Conservation (phyloP, 73 alveolate genomes). For the Uronychia binucleata region DNA sequence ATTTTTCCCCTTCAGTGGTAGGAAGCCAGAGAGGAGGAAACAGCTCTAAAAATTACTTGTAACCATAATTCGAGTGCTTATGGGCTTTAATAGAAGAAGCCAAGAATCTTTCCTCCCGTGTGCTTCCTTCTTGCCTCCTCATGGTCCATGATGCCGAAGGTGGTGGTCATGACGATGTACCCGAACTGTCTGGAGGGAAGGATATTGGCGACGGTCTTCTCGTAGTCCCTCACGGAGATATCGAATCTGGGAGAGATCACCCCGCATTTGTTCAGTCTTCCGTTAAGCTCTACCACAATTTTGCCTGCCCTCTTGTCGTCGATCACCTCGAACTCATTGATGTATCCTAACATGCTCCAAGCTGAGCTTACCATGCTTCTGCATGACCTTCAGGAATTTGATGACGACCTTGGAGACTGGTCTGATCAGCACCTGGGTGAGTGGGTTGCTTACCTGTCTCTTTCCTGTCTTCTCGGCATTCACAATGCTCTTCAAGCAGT, state of each 20-base stretch:
- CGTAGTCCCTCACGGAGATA: conserved; percentile 74
- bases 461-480: conserved; percentile 96
- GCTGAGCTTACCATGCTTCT: conserved; percentile 78
- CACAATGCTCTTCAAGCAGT: conserved; percentile 89
- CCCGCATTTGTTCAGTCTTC: conserved; percentile 98
- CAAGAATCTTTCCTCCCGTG: conserved; percentile 97
- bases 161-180: conserved; percentile 93
- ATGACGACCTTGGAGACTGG: conserved; percentile 97
- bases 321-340: conserved; percentile 95
- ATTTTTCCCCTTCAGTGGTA: not conserved
- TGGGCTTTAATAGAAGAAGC: conserved; percentile 89
- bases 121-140: conserved; percentile 96
- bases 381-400: conserved; percentile 95
- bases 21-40: not conserved
- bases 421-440: conserved; percentile 82
- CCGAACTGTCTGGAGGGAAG: conserved; percentile 98
- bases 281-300: conserved; percentile 95
- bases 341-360: conserved; percentile 48
- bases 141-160: conserved; percentile 95
- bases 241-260: conserved; percentile 98
- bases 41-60: not conserved
- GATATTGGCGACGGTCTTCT: conserved; percentile 83
- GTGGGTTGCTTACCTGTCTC: conserved; percentile 65
- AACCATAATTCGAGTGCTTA: not conserved
- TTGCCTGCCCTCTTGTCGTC: conserved; percentile 98